Evolutionary conservation across 2,329 filamentous ascomycete genomes (phyloP).

Genomic region (Aspergillus vadensis): DNA sequence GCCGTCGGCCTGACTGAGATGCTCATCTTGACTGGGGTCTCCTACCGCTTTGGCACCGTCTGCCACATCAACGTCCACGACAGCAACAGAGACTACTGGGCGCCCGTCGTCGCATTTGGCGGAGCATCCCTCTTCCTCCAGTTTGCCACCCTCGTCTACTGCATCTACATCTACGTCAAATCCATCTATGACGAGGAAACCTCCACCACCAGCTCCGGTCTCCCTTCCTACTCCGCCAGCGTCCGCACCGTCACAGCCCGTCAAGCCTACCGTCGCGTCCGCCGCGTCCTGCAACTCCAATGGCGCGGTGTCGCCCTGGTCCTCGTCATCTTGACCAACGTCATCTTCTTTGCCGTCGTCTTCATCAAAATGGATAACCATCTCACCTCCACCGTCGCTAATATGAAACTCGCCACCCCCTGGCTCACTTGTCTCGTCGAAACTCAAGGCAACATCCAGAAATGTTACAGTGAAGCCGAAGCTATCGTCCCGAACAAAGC

Average conservation of each 20-base stretch:
- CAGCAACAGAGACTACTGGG: constrained; percentile 85
- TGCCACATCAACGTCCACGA: constrained; percentile 94
- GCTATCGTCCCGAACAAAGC: constrained; percentile 70
- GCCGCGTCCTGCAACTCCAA: constrained; percentile 84
- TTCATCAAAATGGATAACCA: constrained; percentile 86
- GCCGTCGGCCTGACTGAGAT: constrained; percentile 73
- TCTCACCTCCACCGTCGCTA: constrained; percentile 58
- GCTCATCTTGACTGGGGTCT: constrained; percentile 84
- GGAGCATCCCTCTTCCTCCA: constrained; percentile 77
- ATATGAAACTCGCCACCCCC: constrained; percentile 57
- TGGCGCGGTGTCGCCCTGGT: constrained; percentile 93
- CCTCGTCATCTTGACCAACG: constrained; percentile 83
- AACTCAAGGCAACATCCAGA: constrained; percentile 60
- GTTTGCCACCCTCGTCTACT: constrained; percentile 83
- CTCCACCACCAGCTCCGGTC: constrained; percentile 66
- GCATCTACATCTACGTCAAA: constrained; percentile 89
- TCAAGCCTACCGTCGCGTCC: constrained; percentile 83
- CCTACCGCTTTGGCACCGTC: constrained; percentile 85
- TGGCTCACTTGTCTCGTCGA: constrained; percentile 74
- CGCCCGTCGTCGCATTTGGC: constrained; percentile 78
- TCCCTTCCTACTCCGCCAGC: constrained; percentile 76
- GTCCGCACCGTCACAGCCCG: constrained; percentile 77
- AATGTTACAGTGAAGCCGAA: constrained; percentile 65
- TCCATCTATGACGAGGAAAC: constrained; percentile 73
- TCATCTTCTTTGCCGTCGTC: constrained; percentile 89